A percentile compares a stretch with the other conserved stretches of the same genome.
Evolutionary conservation across 169 alveolate genomes (phyloP).

Genomic region (Eimeria praecox): DNA sequence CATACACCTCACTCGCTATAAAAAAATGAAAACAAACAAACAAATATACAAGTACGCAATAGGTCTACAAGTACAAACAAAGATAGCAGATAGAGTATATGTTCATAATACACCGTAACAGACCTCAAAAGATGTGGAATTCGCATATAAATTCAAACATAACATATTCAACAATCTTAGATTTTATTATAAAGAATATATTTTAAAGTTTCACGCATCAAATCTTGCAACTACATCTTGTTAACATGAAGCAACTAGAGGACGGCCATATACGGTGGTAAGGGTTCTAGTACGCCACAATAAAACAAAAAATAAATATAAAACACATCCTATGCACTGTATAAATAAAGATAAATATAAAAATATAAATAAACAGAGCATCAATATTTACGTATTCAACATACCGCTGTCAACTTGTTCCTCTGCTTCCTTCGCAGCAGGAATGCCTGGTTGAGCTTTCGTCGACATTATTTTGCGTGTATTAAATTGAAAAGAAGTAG

Average conservation of each 20-base stretch:
- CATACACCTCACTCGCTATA: conserved; percentile 50
- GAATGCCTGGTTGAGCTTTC: conserved; percentile 28
- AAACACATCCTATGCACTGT: background rate
- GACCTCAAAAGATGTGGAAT: too few species aligned
- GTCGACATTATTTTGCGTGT: conserved; percentile 4
- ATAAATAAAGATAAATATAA: too few species aligned
- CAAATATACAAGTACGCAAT: background rate
- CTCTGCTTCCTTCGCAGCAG: conserved; percentile 64
- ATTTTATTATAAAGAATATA: too few species aligned
- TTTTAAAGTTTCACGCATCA: background rate
- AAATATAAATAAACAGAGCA: background rate
- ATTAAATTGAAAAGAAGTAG: background rate
- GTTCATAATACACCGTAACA: too few species aligned
- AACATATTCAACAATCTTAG: background rate
- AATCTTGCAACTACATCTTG: background rate
- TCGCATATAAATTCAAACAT: background rate
- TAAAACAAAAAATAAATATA: too few species aligned
- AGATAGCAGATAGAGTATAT: background rate
- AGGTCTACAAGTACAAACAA: background rate
- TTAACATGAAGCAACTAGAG: background rate
- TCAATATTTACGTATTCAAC: background rate
- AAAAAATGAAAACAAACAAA: background rate
- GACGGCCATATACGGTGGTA: too few species aligned
- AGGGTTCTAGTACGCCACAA: too few species aligned
- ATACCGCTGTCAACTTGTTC: conserved; percentile 69